phyloP scores from a whole-genome alignment of 805 yeast genomes.

The Schwanniomyces sp. region DNA sequence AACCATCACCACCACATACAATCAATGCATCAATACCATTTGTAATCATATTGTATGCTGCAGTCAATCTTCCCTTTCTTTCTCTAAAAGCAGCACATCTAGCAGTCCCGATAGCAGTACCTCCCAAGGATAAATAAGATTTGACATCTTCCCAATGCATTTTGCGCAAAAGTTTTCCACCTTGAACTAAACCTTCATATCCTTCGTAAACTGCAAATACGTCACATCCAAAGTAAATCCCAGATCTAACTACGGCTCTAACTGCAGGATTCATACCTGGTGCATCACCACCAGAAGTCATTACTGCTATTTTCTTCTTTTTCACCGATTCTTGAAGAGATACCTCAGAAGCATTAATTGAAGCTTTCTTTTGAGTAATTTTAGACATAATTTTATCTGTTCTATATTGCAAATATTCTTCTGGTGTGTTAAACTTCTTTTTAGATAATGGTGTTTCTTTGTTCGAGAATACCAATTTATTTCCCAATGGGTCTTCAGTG shows the following conservation, averaged over 20 bases:
- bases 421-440: slow-evolving; percentile 17
- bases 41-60: slow-evolving; percentile 62
- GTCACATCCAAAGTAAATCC: slow-evolving; percentile 63
- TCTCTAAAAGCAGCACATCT: slow-evolving; percentile 68
- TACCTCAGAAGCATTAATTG: slow-evolving; percentile 2
- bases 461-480: slow-evolving; percentile 26
- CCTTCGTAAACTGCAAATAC: slow-evolving; percentile 73
- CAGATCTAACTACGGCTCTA: slow-evolving; percentile 68
- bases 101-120: slow-evolving; percentile 80
- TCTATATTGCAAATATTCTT: slow-evolving; percentile 25
- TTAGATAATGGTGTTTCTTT: slow-evolving; percentile 19
- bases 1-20: slow-evolving; percentile 85
- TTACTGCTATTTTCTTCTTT: slow-evolving; percentile 61
- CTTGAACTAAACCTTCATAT: slow-evolving; percentile 68
- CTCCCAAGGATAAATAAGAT: slow-evolving; percentile 69
- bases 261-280: slow-evolving; percentile 82
- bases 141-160: slow-evolving; percentile 75
- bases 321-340: slow-evolving; percentile 9
- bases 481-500: slow-evolving; percentile 36
- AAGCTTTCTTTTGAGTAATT: slow-evolving; percentile 2
- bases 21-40: slow-evolving; percentile 77
- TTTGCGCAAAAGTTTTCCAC: slow-evolving; percentile 59
- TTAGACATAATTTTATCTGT: slow-evolving; percentile 21
- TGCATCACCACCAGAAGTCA: slow-evolving; percentile 83
- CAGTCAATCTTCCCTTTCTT: slow-evolving; percentile 62